Percentiles rank a stretch among this genome's conserved stretches.
These are phyloP conservation scores for Podaxis sp. DNA, from an alignment of 768 basidiomycete species.

Conservation along the genomic window DNA sequence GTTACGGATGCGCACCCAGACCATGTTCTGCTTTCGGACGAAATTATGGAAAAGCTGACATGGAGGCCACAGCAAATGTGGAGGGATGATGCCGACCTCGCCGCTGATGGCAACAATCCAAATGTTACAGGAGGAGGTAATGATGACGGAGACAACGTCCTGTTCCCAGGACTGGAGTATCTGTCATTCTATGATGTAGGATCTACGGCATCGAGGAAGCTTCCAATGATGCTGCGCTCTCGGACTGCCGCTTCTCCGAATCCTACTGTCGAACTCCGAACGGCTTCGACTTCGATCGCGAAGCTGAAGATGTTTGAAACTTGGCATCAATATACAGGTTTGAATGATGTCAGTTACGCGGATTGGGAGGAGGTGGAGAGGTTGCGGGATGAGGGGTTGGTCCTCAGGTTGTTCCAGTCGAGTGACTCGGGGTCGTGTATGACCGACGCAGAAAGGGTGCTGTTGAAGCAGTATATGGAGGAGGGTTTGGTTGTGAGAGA, in stretches of 20 bases:
- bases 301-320: conserved; percentile 12
- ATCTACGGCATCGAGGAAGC: neutral
- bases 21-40: conserved; percentile 2
- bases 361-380: conserved; percentile 4
- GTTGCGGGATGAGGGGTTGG: conserved; percentile 1
- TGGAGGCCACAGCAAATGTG: conserved; percentile 1
- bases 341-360: neutral
- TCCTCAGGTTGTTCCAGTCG: conserved; percentile 5
- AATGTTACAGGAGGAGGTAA: neutral
- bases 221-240: neutral
- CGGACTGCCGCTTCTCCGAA: neutral
- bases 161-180: conserved; percentile 5
- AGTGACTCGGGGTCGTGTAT: neutral
- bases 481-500: conserved; percentile 10
- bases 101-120: neutral
- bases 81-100: neutral
- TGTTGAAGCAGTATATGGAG: conserved; percentile 4
- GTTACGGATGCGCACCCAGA: neutral
- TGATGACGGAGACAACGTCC: neutral
- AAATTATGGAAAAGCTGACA: conserved; percentile 6
- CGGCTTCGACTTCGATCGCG: neutral
- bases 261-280: neutral
- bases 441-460: neutral
- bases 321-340: neutral
- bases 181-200: conserved; percentile 13